Base-by-base conservation (phyloP, 345 rosid species). In the Hibiscus tridactylites region DNA sequence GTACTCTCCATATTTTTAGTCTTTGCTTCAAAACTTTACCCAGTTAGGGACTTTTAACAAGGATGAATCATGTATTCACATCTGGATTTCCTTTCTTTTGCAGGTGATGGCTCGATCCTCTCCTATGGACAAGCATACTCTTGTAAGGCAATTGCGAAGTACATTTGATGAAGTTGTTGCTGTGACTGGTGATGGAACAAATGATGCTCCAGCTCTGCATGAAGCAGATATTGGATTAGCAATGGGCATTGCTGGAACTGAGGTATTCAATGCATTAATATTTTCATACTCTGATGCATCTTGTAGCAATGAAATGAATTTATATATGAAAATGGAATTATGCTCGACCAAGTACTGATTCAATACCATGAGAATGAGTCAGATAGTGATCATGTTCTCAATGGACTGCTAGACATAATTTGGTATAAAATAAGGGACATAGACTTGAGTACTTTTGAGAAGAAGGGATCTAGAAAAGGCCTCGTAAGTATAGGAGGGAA, bases 91-190 rank as follows among this genome's bases (percentile, higher is more conserved):
- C 19, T 49, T 53, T 74, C 44, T 65, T 68, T 82, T 75, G 65
- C 61, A 91, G 98, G 98, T 93, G 79, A 93, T 93, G 97, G 97
- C 94, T 73, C 89, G 98, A 52, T 93, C 98, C 64, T 93, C 98
- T 6, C 98, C 98, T 11, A 79, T 90, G 76, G 98, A 93, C 84
- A 93, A 91, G 77, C 97, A 93, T 75, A 87, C 91, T 44, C 82
- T 93, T 61, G 98, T 93, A 72, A 88, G 81, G 73, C 98, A 91
- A 50, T 75, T 93, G 78, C 80, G 96, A 71, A 88, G 96, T 26
- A 89, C 97, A 6, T 88, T 91, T 47, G 89, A 87, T 71, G 89
- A 86, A 79, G 98, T 93, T 52, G 97, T 93, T 72, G 97, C 97
- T 2, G 97, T 88, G 57, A 93, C 96, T 59, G 97, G 97, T 71